Base-by-base conservation (phyloP, 2,329 filamentous ascomycete genomes). In the Arthrobotrys sphaeroides region DNA sequence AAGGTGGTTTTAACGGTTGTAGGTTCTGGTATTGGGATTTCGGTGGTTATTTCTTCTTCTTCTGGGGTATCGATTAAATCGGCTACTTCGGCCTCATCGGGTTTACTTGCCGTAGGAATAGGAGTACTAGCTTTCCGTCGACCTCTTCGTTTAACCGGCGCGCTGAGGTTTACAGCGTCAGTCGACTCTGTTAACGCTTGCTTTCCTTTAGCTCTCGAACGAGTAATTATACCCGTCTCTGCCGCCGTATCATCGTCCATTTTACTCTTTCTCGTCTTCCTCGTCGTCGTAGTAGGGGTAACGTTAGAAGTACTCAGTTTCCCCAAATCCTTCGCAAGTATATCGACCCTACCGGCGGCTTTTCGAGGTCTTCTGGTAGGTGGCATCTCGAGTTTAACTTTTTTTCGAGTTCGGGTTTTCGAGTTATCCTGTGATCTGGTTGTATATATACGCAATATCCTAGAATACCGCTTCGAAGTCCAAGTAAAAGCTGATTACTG, bases 1-100 rank as follows among this genome's bases (percentile, higher is more conserved):
- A 77, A 77, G 1, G 51, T 55, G 1, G 73, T 77, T 55, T 45
- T 57, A 6, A 69, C 64, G 2, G 55, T 64, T 18, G 6, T 40
- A 1, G 61, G 42, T 2, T 22, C 24, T 18, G 53, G 33, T 24
- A 13, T 20, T 12, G 13, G 26, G 7, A 1, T 33, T 2, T 33
- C 5, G 5, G 5, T 33, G 12, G 5, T n/a, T n/a, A n/a, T n/a
- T n/a, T n/a, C n/a, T n/a, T n/a, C n/a, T n/a, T n/a, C n/a, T n/a
- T n/a, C n/a, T n/a, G n/a, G n/a, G n/a, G n/a, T n/a, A n/a, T n/a
- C n/a, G n/a, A n/a, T n/a, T n/a, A n/a, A n/a, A 33, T 33, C 28
- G 10, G 28, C 28, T 5, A n/a, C 1, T 13, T 16, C 16, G 2
- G 36, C 16, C 1, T n/a, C 36, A 5, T n/a, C 12, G 12, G 5